Evolutionary conservation across 192 early-diverging fungal species (phyloP).

Genomic region (Mortierella hygrophila): DNA sequence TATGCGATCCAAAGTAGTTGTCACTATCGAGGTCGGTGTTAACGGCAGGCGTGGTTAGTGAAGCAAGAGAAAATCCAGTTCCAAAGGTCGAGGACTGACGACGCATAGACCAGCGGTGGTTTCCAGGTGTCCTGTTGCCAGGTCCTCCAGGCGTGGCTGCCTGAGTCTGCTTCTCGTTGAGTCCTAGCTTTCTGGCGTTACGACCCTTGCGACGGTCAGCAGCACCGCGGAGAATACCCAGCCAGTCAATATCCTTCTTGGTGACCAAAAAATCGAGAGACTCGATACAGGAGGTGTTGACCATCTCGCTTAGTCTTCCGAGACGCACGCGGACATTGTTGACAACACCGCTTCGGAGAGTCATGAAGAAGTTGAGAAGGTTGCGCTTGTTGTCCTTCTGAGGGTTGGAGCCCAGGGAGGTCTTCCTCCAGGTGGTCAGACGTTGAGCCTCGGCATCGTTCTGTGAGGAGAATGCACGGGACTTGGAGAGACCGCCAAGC

Average conservation of each 20-base stretch:
- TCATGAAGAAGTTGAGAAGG: slow-evolving; percentile 87
- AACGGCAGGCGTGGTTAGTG: slow-evolving; percentile 17
- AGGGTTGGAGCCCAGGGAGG: slow-evolving; percentile 17
- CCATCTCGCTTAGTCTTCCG: slow-evolving; percentile 76
- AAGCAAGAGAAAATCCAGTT: slow-evolving; percentile 12
- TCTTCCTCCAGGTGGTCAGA: slow-evolving; percentile 9
- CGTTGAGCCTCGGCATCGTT: slow-evolving; percentile 22
- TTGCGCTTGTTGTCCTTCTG: slow-evolving; percentile 63
- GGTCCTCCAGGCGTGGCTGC: slow-evolving; percentile 53
- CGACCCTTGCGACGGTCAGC: slow-evolving; percentile 22
- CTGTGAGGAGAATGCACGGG: slow-evolving; percentile 35
- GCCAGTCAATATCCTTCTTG: slow-evolving; percentile 64
- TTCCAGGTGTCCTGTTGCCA: slow-evolving; percentile 48
- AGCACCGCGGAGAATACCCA: slow-evolving; percentile 56
- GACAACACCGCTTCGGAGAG: slow-evolving; percentile 72
- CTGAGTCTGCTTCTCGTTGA: slow-evolving; percentile 59
- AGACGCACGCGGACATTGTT: slow-evolving; percentile 79
- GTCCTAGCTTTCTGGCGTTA: slow-evolving; percentile 43
- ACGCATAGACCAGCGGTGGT: slow-evolving; percentile 32
- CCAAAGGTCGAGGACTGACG: slow-evolving; percentile 12
- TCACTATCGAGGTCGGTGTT: slow-evolving; percentile 20
- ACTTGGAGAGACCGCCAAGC: slow-evolving; percentile 67
- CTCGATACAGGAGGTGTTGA: slow-evolving; percentile 81
- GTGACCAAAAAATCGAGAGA: slow-evolving; percentile 83
- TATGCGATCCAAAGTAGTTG: slow-evolving; percentile 32